Evolutionary conservation across 768 basidiomycete genomes (phyloP).

Genomic region (Melanogaster broomeanus): DNA sequence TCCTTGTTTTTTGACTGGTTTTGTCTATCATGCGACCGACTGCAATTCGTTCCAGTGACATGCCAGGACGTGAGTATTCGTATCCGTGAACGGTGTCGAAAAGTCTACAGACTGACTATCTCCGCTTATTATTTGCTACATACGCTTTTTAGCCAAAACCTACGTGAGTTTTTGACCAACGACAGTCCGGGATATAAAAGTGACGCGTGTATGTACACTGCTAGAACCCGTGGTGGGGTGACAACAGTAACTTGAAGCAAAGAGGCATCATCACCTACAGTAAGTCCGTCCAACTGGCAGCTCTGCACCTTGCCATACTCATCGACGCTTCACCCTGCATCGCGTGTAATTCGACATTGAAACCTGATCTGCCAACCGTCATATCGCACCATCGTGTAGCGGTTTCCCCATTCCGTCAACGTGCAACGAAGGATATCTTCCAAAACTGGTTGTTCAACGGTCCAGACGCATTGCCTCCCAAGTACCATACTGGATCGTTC

Average conservation of each 20-base stretch:
- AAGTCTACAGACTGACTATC: not conserved
- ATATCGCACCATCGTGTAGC: slow-evolving; percentile 41
- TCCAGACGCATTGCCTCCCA: slow-evolving; percentile 75
- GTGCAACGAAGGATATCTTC: slow-evolving; percentile 69
- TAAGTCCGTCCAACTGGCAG: slow-evolving; percentile 42
- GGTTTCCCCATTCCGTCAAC: slow-evolving; percentile 81
- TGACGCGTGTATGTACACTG: slow-evolving; percentile 1
- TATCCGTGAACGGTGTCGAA: not conserved
- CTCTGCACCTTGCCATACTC: not conserved
- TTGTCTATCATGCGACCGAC: slow-evolving; percentile 45
- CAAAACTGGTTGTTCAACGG: slow-evolving; percentile 86
- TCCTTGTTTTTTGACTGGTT: slow-evolving; percentile 6
- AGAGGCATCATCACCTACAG: slow-evolving; percentile 82
- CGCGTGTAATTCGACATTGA: not conserved
- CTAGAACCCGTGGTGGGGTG: slow-evolving; percentile 93
- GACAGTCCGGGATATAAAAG: not conserved
- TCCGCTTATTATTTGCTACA: slow-evolving; percentile 4
- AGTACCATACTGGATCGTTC: slow-evolving; percentile 76
- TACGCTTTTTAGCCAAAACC: slow-evolving; percentile 58
- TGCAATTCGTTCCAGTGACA: slow-evolving; percentile 64
- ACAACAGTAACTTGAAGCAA: slow-evolving; percentile 63
- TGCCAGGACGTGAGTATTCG: slow-evolving; percentile 75
- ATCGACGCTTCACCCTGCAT: not conserved
- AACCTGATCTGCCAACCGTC: not conserved
- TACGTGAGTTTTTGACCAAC: slow-evolving; percentile 60